Evolutionary conservation across 768 basidiomycete genomes (phyloP).

Genomic region (Pleurotus sapidus): DNA sequence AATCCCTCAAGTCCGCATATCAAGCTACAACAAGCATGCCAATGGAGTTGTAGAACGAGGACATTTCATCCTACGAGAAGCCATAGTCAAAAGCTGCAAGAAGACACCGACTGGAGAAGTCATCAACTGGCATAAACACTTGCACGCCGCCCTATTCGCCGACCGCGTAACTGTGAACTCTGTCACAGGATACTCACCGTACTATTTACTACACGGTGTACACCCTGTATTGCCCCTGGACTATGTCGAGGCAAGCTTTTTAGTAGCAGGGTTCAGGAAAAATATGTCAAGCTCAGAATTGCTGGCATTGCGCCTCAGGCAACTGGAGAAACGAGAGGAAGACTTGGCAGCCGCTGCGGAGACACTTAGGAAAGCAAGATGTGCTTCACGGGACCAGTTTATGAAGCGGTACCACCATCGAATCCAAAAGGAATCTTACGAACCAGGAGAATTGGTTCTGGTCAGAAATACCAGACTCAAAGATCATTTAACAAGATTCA

Average conservation of each 20-base stretch:
- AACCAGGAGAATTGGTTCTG: conserved; percentile 28
- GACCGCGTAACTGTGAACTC: conserved; percentile 25
- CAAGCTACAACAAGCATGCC: conserved; percentile 30
- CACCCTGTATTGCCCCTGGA: conserved; percentile 31
- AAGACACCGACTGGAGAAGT: conserved; percentile 17
- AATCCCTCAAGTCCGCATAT: conserved; percentile 25
- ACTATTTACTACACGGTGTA: conserved; percentile 27
- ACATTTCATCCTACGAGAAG: conserved; percentile 28
- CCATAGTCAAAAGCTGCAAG: conserved; percentile 13
- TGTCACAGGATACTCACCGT: conserved; percentile 29
- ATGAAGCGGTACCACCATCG: neutral
- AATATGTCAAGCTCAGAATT: too few relatives aligned
- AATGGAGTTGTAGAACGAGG: conserved; percentile 35
- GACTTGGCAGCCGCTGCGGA: neutral
- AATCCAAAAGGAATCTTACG: conserved; percentile 24
- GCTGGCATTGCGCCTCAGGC: neutral
- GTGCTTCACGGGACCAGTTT: neutral
- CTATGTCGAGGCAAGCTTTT: conserved; percentile 3
- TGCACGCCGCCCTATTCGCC: conserved; percentile 25
- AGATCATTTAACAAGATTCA: conserved; percentile 19
- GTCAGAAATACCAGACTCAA: conserved; percentile 30
- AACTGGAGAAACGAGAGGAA: neutral
- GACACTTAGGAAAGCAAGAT: neutral
- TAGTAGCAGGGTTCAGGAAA: neutral
- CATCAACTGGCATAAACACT: conserved; percentile 27